Conservation (phyloP, 2,329 filamentous ascomycete species). For the Calonectria henricotiae region DNA sequence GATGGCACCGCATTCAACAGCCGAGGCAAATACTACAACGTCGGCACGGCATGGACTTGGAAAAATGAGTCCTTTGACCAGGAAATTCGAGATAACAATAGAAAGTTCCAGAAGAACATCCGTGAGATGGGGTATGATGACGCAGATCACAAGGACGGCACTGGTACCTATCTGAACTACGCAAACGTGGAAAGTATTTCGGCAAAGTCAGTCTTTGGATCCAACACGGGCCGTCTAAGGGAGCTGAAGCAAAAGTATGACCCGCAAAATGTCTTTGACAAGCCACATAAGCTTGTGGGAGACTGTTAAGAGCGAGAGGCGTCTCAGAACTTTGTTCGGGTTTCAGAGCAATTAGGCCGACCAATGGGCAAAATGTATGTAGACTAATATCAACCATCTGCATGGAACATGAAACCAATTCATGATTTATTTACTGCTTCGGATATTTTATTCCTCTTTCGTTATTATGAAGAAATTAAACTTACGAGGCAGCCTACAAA, state of each 20-base stretch:
- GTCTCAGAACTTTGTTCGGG: not conserved
- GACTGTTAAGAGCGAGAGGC: not conserved
- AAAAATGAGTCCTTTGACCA: conserved; percentile 40
- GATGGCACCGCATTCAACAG: conserved; percentile 49
- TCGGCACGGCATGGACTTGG: conserved; percentile 45
- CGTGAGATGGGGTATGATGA: conserved; percentile 48
- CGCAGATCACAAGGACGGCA: conserved; percentile 30
- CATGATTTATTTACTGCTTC: too few relatives aligned
- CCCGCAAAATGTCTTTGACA: conserved; percentile 27
- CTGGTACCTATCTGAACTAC: conserved; percentile 33
- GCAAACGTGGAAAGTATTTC: conserved; percentile 27
- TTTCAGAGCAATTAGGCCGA: not conserved
- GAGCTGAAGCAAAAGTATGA: conserved; percentile 34
- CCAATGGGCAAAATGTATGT: not conserved
- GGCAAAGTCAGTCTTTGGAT: conserved; percentile 25
- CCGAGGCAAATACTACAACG: conserved; percentile 48
- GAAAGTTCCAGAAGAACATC: conserved; percentile 42
- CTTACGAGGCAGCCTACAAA: too few relatives aligned
- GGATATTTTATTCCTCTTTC: too few relatives aligned
- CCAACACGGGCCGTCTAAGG: conserved; percentile 19
- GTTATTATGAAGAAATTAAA: too few relatives aligned
- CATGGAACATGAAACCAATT: not conserved
- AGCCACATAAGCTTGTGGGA: conserved; percentile 26
- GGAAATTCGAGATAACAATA: conserved; percentile 46
- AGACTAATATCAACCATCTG: not conserved